Evolutionary conservation across 768 basidiomycete genomes (phyloP).

Genomic region (Rubroboletus pulcherrimus): DNA sequence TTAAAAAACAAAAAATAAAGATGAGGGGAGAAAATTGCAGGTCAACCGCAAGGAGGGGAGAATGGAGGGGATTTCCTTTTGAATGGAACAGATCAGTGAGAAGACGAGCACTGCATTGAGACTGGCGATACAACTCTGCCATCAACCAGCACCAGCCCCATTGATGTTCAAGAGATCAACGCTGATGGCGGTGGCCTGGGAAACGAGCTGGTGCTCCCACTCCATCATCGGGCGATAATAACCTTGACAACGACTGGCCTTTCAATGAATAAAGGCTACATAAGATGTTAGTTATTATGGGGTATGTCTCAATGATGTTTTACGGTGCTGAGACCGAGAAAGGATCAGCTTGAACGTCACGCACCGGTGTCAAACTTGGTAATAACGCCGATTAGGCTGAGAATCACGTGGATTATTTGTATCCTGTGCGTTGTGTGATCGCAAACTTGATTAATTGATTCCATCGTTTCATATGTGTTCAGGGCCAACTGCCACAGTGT

Average conservation of each 20-base stretch:
- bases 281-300: neutral
- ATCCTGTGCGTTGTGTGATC: neutral
- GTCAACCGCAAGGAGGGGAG: conserved; percentile 16
- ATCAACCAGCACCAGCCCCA: neutral
- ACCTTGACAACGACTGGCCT: neutral
- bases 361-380: neutral
- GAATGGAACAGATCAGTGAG: conserved; percentile 1
- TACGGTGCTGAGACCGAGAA: neutral
- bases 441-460: too few species aligned
- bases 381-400: neutral
- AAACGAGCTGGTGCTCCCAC: neutral
- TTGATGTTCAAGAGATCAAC: neutral
- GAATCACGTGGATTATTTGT: neutral
- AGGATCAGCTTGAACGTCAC: neutral
- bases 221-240: neutral
- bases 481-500: too few species aligned
- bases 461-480: too few species aligned
- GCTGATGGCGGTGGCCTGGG: neutral
- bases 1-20: neutral
- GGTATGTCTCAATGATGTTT: neutral
- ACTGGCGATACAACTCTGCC: neutral
- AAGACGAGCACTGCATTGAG: conserved; percentile 9
- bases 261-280: neutral
- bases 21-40: conserved; percentile 7
- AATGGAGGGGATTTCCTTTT: conserved; percentile 7